Evolutionary conservation across 805 yeast genomes (phyloP).

Genomic region (Pichia rugopelliculosa): DNA sequence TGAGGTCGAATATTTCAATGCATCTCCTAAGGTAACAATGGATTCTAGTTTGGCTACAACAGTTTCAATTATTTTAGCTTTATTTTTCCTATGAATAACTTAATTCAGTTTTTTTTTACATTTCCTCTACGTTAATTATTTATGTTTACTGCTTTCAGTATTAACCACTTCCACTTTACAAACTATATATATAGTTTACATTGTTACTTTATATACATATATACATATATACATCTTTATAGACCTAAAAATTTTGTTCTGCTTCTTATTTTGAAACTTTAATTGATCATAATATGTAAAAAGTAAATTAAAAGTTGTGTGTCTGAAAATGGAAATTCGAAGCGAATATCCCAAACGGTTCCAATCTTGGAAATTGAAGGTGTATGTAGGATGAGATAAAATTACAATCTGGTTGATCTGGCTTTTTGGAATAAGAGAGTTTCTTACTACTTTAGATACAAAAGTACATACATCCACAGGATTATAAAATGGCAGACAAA

Average conservation of each 20-base stretch:
- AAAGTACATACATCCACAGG: neutral
- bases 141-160: neutral
- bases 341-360: too few relatives aligned
- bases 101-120: neutral
- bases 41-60: neutral
- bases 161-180: neutral
- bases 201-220: too few relatives aligned
- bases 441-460: neutral
- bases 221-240: neutral
- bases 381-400: too few relatives aligned
- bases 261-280: too few relatives aligned
- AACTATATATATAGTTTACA: too few relatives aligned
- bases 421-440: too few relatives aligned
- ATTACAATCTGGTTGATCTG: too few relatives aligned
- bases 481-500: conserved; percentile 19
- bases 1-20: neutral
- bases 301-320: too few relatives aligned
- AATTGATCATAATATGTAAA: too few relatives aligned
- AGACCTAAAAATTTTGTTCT: neutral
- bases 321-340: too few relatives aligned
- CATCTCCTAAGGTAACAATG: neutral
- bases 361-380: too few relatives aligned
- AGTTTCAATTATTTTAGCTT: neutral
- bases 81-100: neutral
- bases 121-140: neutral